phyloP scores from a whole-genome alignment of 805 yeast species.

The Sungouiozyma ichnusensis region DNA sequence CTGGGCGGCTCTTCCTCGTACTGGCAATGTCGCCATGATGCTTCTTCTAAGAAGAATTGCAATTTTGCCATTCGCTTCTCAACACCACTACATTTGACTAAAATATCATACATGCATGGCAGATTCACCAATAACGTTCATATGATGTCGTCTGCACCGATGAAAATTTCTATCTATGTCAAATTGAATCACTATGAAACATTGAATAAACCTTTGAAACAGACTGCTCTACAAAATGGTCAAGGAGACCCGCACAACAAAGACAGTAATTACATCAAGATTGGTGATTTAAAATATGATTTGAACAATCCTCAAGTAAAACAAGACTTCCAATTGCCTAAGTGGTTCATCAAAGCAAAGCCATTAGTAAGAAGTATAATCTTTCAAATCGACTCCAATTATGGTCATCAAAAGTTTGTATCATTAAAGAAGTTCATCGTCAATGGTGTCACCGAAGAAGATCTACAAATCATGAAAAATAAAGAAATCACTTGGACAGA shows the following conservation, averaged over 20 bases:
- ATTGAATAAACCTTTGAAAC: conserved; percentile 5
- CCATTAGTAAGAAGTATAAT: conserved; percentile 27
- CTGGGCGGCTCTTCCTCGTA: conserved; percentile 19
- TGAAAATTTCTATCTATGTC: conserved; percentile 25
- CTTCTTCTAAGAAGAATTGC: conserved; percentile 17
- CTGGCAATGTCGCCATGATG: conserved; percentile 22
- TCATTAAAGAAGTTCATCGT: conserved; percentile 32
- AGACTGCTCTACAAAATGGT: conserved; percentile 11
- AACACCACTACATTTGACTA: conserved; percentile 31
- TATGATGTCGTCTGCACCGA: conserved; percentile 33
- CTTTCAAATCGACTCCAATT: conserved; percentile 26
- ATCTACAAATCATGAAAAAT: conserved; percentile 19
- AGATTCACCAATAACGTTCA: conserved; percentile 30
- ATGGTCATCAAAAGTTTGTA: conserved; percentile 30
- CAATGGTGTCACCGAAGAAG: conserved; percentile 34
- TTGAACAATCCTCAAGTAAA: conserved; percentile 14
- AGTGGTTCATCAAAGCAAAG: conserved; percentile 22
- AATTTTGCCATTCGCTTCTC: conserved; percentile 30
- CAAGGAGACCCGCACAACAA: conserved; percentile 11
- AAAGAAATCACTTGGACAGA: conserved; percentile 10
- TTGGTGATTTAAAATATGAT: conserved; percentile 24
- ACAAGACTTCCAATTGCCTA: conserved; percentile 26
- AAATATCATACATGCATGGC: conserved; percentile 29
- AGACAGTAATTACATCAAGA: conserved; percentile 18
- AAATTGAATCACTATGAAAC: conserved; percentile 9